phyloP scores from a whole-genome alignment of 2,329 filamentous ascomycete genomes.

The Colletotrichum higginsianum region DNA sequence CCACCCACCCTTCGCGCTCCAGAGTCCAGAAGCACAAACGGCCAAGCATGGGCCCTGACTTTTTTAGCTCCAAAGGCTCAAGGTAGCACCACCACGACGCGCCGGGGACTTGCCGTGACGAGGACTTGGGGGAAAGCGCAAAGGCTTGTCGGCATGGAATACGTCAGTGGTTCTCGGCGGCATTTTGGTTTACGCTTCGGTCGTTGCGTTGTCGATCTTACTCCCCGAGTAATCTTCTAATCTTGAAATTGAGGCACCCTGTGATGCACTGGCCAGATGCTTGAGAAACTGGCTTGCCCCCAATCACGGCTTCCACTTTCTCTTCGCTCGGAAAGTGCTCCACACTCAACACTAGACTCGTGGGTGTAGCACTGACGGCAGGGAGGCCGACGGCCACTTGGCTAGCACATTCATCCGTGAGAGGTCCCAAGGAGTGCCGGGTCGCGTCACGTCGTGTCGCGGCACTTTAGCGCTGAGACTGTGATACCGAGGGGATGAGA shows the following conservation, averaged over 20 bases:
- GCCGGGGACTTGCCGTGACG: background rate
- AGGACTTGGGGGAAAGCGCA: background rate
- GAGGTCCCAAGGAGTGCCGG: background rate
- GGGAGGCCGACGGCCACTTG: background rate
- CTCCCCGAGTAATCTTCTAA: background rate
- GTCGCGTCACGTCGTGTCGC: background rate
- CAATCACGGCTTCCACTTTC: background rate
- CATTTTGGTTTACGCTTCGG: background rate
- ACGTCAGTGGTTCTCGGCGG: constrained; percentile 7
- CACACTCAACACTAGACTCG: background rate
- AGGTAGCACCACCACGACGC: constrained; percentile 1
- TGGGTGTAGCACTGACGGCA: background rate
- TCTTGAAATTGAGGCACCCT: background rate
- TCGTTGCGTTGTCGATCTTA: background rate
- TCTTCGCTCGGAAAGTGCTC: background rate
- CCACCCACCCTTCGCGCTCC: constrained; percentile 7
- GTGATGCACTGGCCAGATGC: background rate
- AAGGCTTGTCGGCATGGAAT: background rate
- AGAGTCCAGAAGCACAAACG: constrained; percentile 31
- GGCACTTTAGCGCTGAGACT: background rate
- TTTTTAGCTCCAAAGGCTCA: constrained; percentile 29
- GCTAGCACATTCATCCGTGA: background rate
- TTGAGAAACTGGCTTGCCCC: background rate
- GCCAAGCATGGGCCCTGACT: constrained; percentile 21
- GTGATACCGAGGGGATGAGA: background rate